Conservation (phyloP, 257 asterid genomes). For the Penstemon newberryi region DNA sequence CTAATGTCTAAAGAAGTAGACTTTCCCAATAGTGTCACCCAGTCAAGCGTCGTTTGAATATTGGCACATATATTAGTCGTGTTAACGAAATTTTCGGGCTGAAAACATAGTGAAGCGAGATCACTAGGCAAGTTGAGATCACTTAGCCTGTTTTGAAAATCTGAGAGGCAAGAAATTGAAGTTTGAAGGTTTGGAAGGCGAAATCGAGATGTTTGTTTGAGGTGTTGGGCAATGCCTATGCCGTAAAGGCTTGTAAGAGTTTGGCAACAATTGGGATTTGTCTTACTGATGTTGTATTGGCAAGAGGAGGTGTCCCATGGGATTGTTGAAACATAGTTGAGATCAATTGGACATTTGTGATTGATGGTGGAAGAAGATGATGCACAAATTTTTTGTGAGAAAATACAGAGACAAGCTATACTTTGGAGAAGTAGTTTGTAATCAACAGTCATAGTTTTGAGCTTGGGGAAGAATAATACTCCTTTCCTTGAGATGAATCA, state of each 20-base stretch:
- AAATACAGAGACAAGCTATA: conserved; percentile 19
- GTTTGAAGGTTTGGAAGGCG: conserved; percentile 47
- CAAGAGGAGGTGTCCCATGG: conserved; percentile 68
- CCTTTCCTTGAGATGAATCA: not conserved
- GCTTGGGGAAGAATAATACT: not conserved
- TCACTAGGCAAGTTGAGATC: conserved; percentile 35
- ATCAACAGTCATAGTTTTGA: conserved; percentile 32
- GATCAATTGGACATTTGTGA: conserved; percentile 44
- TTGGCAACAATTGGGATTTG: conserved; percentile 48
- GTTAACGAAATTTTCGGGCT: conserved; percentile 43
- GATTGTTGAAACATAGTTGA: conserved; percentile 46
- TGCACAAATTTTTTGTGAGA: conserved; percentile 19
- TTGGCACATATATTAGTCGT: conserved; percentile 49
- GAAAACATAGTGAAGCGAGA: conserved; percentile 46
- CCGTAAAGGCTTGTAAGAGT: conserved; percentile 63
- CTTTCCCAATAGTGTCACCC: conserved; percentile 38
- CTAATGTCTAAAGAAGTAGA: conserved; percentile 39
- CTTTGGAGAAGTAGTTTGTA: not conserved
- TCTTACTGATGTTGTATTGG: conserved; percentile 7
- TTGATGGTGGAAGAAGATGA: conserved; percentile 21
- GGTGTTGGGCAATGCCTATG: conserved; percentile 49
- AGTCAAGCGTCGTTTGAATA: conserved; percentile 46
- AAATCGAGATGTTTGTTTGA: conserved; percentile 42
- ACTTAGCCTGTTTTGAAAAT: conserved; percentile 46
- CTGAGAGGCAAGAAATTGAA: conserved; percentile 52